phyloP scores from a whole-genome alignment of 345 rosid species.

The Linum trigynum region DNA sequence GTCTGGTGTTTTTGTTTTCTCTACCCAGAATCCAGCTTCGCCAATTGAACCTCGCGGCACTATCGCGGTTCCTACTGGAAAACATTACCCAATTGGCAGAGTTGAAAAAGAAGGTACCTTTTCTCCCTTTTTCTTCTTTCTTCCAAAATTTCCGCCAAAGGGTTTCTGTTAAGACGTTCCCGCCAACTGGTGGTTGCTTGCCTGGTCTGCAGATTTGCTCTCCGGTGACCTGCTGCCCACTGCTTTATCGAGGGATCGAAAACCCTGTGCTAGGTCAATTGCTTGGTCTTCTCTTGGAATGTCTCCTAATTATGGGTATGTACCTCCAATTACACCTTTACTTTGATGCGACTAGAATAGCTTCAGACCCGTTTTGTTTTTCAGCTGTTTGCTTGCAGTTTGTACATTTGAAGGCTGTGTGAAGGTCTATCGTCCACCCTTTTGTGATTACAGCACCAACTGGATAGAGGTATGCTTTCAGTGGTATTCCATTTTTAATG shows the following conservation, averaged over 20 bases:
- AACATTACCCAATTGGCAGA: constrained; percentile 54
- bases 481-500: too few relatives aligned
- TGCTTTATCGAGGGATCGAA: constrained; percentile 55
- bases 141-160: not conserved
- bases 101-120: constrained; percentile 50
- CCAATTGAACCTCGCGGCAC: constrained; percentile 81
- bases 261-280: constrained; percentile 60
- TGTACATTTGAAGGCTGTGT: constrained; percentile 77
- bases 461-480: constrained; percentile 70
- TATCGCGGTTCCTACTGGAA: constrained; percentile 41
- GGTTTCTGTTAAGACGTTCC: too few relatives aligned
- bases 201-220: constrained; percentile 42
- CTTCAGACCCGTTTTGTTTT: constrained; percentile 7
- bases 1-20: too few relatives aligned
- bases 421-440: constrained; percentile 77
- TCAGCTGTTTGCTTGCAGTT: constrained; percentile 81
- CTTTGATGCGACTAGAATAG: not conserved
- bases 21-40: constrained; percentile 68
- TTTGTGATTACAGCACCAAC: constrained; percentile 72
- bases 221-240: constrained; percentile 50
- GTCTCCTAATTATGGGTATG: constrained; percentile 73
- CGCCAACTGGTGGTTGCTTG: not conserved
- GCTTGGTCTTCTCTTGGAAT: constrained; percentile 96
- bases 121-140: not conserved
- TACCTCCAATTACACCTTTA: not conserved